A percentile compares a stretch with the other conserved stretches of the same genome.
phyloP scores from a whole-genome alignment of 495 filamentous ascomycete species.

The Penicillium turbatum region DNA sequence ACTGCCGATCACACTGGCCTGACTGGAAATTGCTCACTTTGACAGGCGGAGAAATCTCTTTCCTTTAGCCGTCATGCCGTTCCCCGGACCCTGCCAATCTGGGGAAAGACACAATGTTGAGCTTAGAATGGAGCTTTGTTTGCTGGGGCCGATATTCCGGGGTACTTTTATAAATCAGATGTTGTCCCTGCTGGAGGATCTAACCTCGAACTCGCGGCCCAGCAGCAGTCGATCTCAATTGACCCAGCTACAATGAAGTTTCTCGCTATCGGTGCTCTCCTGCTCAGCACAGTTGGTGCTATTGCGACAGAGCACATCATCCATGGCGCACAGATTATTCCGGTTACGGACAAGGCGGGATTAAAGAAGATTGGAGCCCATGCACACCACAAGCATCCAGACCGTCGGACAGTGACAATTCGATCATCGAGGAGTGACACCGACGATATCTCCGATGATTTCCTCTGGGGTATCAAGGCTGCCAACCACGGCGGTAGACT shows the following conservation, averaged over 20 bases:
- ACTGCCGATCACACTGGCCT: slow-evolving; percentile 8
- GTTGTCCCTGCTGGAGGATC: not conserved
- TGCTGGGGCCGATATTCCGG: not conserved
- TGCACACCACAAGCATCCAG: slow-evolving; percentile 22
- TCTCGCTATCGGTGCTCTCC: slow-evolving; percentile 23
- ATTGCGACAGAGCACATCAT: slow-evolving; percentile 15
- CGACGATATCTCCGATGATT: slow-evolving; percentile 52
- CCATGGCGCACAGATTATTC: slow-evolving; percentile 28
- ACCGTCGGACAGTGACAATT: slow-evolving; percentile 47
- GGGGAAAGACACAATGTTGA: not conserved
- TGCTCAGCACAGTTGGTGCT: slow-evolving; percentile 19
- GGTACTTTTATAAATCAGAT: slow-evolving; percentile 1
- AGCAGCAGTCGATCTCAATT: not conserved
- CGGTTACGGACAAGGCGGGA: slow-evolving; percentile 18
- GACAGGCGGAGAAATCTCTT: slow-evolving; percentile 35
- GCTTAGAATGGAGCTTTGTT: not conserved
- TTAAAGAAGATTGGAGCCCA: slow-evolving; percentile 28
- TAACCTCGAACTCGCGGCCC: not conserved
- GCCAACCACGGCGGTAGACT: slow-evolving; percentile 54
- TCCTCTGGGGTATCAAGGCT: slow-evolving; percentile 46
- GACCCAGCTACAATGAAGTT: slow-evolving; percentile 22
- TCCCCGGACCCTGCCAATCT: not conserved
- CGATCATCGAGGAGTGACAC: slow-evolving; percentile 47
- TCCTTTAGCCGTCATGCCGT: slow-evolving; percentile 1
- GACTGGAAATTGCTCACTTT: not conserved